Evolutionary conservation across 768 basidiomycete genomes (phyloP), one percentile per base, ranked within the genome.

Genomic region (Pisolithus marmoratus): DNA sequence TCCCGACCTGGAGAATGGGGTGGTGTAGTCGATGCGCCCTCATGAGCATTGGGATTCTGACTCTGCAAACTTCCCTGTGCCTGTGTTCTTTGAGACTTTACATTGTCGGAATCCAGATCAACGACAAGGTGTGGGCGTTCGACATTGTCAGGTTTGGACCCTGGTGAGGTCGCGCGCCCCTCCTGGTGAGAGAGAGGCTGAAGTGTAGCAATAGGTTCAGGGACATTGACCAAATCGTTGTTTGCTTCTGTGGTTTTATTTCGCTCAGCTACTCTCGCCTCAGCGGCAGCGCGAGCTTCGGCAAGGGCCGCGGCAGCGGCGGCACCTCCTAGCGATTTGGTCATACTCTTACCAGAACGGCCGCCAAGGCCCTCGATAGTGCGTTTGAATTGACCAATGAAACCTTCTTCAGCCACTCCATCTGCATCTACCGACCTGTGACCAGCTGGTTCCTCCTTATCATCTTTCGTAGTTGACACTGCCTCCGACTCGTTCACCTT

Each of bases 301-400:
- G 85, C 86, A 8, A 89, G 74, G 20, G 82, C 83, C 29, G 61
- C 73, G 7, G 74, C 79, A 2, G 63, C 79, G 20, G 78, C 77
- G 40, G 68, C 70, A 11, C 77, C 77, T 46, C 84, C 83, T 8
- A 85, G 62, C 36, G 87, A 85, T 60, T 83, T 87, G 48, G 78
- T 76, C 62, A 75, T 71, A 47, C 77, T 76, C 60, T 82, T 87
- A 27, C 77, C 77, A 42, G 74, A 61, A 4, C 78, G 79, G 17
- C 80, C 73, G 17, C 84, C 84, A 26, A 85, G 71, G 15, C 76
- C 84, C 63, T 86, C 82, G 0, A 90, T 80, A 1, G 82, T 87
- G 60, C 79, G 82, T 70, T 86, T 90, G 46, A 91, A 73, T 17
- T 77, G 72, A 58, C 81, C 79, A 40, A 90, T 74, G 56, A 85